A percentile compares a stretch with the other conserved stretches of the same genome.
Conservation (phyloP, 257 asterid species). For the Solanum rostratum region DNA sequence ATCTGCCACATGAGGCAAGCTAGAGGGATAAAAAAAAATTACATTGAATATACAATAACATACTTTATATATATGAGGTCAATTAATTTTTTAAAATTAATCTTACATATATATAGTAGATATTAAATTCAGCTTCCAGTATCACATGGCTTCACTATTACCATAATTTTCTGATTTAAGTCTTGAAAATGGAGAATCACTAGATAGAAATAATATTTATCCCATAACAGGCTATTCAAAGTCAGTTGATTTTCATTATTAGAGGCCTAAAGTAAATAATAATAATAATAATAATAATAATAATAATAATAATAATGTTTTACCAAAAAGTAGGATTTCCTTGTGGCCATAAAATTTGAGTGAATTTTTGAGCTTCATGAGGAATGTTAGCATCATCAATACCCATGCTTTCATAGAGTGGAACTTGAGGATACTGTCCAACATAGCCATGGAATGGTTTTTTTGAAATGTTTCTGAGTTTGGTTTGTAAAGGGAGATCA, state of each 20-base stretch:
- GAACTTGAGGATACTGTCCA: constrained; percentile 33
- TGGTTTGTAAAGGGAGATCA: constrained; percentile 40
- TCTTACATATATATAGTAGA: too few relatives aligned
- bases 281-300: not conserved
- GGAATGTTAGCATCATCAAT: constrained; percentile 17
- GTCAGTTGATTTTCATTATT: not conserved
- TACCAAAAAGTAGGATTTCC: constrained; percentile 49
- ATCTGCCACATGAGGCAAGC: not conserved
- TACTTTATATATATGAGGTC: too few relatives aligned
- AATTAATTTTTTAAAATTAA: too few relatives aligned
- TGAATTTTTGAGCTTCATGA: constrained; percentile 13
- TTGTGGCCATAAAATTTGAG: constrained; percentile 39
- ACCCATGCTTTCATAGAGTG: constrained; percentile 58
- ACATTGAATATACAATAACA: too few relatives aligned
- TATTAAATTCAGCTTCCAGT: too few relatives aligned
- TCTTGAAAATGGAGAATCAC: not conserved
- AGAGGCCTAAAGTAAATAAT: not conserved
- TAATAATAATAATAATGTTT: not conserved
- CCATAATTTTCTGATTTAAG: not conserved
- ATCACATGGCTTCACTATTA: not conserved
- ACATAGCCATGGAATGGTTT: constrained; percentile 52
- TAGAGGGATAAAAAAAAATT: too few relatives aligned
- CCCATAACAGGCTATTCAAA: not conserved
- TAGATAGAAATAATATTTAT: not conserved
- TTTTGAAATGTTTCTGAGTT: constrained; percentile 23